These are phyloP conservation scores for Candida oleophila DNA, from an alignment of 805 yeast species.

Conservation along the genomic window DNA sequence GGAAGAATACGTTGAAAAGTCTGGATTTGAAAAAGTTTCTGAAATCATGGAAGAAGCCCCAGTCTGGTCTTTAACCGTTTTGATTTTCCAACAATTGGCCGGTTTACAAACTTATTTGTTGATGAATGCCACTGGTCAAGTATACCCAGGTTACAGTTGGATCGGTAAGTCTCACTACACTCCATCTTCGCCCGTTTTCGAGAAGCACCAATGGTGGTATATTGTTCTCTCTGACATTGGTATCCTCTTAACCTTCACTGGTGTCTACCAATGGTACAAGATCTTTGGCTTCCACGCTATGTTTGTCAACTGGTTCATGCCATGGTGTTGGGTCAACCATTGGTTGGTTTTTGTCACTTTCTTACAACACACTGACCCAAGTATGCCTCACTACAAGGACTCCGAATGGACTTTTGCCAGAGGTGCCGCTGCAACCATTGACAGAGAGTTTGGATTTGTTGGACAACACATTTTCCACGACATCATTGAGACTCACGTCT, in stretches of 20 bases:
- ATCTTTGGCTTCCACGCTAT: conserved; percentile 49
- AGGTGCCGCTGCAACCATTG: conserved; percentile 68
- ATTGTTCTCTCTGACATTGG: conserved; percentile 58
- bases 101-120: conserved; percentile 52
- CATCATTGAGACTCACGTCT: conserved; percentile 57
- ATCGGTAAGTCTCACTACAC: conserved; percentile 51
- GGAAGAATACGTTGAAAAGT: conserved; percentile 38
- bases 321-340: conserved; percentile 60
- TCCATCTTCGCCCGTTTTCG: conserved; percentile 56
- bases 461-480: conserved; percentile 59
- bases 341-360: conserved; percentile 65
- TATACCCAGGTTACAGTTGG: conserved; percentile 37
- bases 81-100: conserved; percentile 55
- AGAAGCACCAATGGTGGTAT: conserved; percentile 53
- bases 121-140: conserved; percentile 59
- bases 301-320: conserved; percentile 55
- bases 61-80: conserved; percentile 39
- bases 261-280: conserved; percentile 53
- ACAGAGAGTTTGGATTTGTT: conserved; percentile 58
- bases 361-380: conserved; percentile 61
- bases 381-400: conserved; percentile 58
- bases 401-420: conserved; percentile 62
- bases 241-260: conserved; percentile 41
- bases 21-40: conserved; percentile 32
- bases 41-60: conserved; percentile 59